A percentile compares a stretch with the other conserved stretches of the same genome.
Conservation (phyloP, 1,284 basidiomycete species). For the Ustilago trichophora region DNA sequence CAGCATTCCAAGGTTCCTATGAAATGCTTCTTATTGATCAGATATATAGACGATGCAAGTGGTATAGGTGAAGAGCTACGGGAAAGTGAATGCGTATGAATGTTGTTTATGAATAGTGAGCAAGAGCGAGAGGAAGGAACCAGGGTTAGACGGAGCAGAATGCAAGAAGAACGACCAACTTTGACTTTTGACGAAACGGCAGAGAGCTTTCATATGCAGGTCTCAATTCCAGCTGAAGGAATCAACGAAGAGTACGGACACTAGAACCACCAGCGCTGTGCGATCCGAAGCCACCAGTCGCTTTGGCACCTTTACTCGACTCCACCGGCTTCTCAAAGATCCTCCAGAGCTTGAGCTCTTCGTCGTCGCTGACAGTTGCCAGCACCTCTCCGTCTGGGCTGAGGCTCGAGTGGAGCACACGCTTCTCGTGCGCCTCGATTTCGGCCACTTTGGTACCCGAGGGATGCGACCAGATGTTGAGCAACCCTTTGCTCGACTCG, state of each 20-base stretch:
- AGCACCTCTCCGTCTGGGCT: slow-evolving; percentile 64
- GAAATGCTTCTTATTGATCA: no score
- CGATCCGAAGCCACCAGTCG: slow-evolving; percentile 14
- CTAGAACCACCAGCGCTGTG: slow-evolving; percentile 17
- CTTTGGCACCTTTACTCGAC: slow-evolving; percentile 35
- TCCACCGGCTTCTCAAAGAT: slow-evolving; percentile 61
- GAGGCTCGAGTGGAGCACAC: slow-evolving; percentile 56
- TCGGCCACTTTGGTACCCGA: slow-evolving; percentile 58
- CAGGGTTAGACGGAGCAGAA: no score
- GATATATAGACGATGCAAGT: neutral
- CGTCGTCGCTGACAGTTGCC: slow-evolving; percentile 63
- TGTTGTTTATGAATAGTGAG: no score
- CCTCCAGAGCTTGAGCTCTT: slow-evolving; percentile 65
- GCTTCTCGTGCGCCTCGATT: slow-evolving; percentile 61
- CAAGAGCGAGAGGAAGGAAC: no score
- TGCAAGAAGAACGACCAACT: no score
- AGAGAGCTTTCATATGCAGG: no score
- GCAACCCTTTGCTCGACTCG: slow-evolving; percentile 52
- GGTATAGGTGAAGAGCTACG: no score
- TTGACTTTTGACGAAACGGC: no score
- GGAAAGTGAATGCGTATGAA: no score
- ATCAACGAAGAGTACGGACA: slow-evolving; percentile 40
- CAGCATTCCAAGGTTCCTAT: no score
- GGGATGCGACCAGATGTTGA: slow-evolving; percentile 64
- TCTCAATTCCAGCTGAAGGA: no score